Evolutionary conservation across 345 rosid genomes (phyloP), one percentile per base, ranked within the genome.

Genomic region (Eucalyptus grandis): DNA sequence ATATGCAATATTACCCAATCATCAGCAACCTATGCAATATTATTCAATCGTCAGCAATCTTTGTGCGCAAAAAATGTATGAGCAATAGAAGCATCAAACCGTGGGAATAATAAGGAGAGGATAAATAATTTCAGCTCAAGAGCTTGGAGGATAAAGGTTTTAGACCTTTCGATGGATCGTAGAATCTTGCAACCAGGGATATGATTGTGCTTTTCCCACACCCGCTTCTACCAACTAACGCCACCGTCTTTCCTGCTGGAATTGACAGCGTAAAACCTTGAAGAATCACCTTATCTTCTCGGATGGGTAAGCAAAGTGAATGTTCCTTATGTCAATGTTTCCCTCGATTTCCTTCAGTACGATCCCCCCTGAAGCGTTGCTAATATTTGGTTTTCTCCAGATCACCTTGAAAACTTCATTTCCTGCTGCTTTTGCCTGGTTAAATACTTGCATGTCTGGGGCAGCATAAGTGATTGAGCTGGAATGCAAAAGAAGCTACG

Each of bases 391-490:
- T 83, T 94, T 92, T 86, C 95, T 95, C 6, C 86, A 49, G 49
- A 95, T 95, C 86, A 95, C 91, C 88, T 92, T 56, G 88, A 93
- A 94, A 86, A 95, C 92, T 89, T 95, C 95, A 53, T 80, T 90
- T 47, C 96, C 96, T 37, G 95, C 97, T 26, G 94, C 96, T 89
- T 90, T 95, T 86, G 96, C 96, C 85, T 94, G 94, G 88, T 92
- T 94, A 92, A 95, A 95, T 34, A 94, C 88, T 94, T 94, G 96
- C 91, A 94, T 90, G 90, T 95, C 96, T 50, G 96, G 95, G 43
- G 97, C 95, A 58, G 97, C 95, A 89, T 92, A 92, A 86, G 96
- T 95, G 49, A 95, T 93, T 80, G 96, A 90, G 88, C 96, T 95
- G 93, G 91, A 91, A 67, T 44, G 49, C 24, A 50, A 58, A 87